phyloP scores from a whole-genome alignment of 345 rosid species.

The Moringa oleifera region DNA sequence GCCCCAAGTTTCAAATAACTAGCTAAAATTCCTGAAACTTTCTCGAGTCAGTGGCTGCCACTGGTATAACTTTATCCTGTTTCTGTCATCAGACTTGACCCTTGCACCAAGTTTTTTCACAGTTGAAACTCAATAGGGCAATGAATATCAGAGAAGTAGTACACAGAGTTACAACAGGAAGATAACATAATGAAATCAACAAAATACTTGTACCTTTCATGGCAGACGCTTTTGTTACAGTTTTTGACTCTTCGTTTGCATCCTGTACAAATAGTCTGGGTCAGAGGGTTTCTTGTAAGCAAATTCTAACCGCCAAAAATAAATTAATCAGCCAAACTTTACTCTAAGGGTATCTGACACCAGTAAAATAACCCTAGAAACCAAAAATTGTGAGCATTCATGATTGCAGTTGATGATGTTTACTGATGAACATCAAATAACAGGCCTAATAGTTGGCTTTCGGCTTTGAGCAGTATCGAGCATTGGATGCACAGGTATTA shows the following conservation, averaged over 20 bases:
- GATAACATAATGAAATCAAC: too few relatives aligned
- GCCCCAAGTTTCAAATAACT: not conserved
- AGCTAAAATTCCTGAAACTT: too few relatives aligned
- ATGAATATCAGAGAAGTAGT: not conserved
- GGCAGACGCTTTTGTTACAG: conserved; percentile 89
- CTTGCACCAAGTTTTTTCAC: not conserved
- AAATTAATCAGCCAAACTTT: not conserved
- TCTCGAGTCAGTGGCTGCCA: too few relatives aligned
- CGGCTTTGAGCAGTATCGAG: too few relatives aligned
- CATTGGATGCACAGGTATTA: too few relatives aligned
- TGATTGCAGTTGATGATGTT: too few relatives aligned
- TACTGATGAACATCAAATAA: too few relatives aligned
- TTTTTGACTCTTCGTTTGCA: conserved; percentile 88
- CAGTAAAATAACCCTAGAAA: not conserved
- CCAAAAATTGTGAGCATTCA: not conserved
- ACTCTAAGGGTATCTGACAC: not conserved
- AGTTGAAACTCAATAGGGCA: not conserved
- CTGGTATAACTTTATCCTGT: not conserved
- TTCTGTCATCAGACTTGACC: not conserved
- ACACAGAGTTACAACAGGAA: not conserved
- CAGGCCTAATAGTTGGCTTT: too few relatives aligned
- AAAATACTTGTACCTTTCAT: conserved; percentile 59
- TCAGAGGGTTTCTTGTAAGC: not conserved
- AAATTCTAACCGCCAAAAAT: not conserved
- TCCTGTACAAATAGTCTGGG: conserved; percentile 42